Evolutionary conservation across 805 yeast species (phyloP).

Genomic region (Candida ponderosae): DNA sequence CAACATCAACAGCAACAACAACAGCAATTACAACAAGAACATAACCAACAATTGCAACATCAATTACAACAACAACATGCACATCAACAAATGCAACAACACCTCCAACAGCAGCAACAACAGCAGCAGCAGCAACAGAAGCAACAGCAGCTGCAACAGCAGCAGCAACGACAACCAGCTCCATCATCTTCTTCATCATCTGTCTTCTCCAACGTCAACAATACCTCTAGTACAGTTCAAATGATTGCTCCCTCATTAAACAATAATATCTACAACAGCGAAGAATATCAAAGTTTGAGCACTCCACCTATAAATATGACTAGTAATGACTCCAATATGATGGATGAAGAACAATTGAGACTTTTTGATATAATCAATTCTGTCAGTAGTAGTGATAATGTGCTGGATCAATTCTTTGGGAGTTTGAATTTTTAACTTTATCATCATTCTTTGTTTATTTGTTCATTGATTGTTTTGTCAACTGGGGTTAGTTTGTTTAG

Average conservation of each 20-base stretch:
- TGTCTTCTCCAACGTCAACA: background rate
- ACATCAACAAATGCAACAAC: background rate
- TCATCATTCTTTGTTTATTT: background rate
- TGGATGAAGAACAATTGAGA: conserved; percentile 39
- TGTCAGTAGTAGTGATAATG: conserved; percentile 50
- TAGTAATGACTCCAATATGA: background rate
- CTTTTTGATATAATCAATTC: conserved; percentile 56
- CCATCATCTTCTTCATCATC: conserved; percentile 1
- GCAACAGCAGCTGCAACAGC: background rate
- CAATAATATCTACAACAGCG: background rate
- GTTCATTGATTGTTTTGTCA: conserved; percentile 2
- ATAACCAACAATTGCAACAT: background rate
- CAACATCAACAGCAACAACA: too few relatives aligned
- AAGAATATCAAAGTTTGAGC: conserved; percentile 14
- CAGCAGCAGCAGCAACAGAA: background rate
- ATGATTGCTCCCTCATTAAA: background rate
- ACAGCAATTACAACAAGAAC: background rate
- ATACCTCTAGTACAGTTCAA: conserved; percentile 2
- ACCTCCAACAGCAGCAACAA: background rate
- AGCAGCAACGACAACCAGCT: conserved; percentile 4
- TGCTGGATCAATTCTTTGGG: conserved; percentile 62
- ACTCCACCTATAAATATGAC: conserved; percentile 11
- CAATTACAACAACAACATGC: background rate
- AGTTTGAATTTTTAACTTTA: conserved; percentile 6
- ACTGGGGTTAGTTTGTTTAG: too few relatives aligned